Conservation (phyloP, 495 filamentous ascomycete species). For the Neurospora sp. region DNA sequence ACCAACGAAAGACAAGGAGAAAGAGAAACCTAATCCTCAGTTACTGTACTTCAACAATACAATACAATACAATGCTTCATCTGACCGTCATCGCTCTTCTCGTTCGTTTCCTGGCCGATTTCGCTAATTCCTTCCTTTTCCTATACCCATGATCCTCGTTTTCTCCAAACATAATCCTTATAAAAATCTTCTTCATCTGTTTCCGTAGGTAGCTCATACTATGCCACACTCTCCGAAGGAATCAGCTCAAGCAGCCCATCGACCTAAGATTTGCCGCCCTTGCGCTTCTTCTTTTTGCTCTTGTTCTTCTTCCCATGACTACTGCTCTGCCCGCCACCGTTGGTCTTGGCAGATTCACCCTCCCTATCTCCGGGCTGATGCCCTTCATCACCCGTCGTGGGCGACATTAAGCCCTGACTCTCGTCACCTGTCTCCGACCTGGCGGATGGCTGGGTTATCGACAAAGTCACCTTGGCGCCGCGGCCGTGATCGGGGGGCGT, state of each 20-base stretch:
- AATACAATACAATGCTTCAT: neutral
- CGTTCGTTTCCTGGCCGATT: neutral
- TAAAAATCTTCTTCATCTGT: neutral
- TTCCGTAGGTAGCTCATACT: neutral
- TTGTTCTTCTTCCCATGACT: conserved; percentile 22
- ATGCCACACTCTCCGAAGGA: neutral
- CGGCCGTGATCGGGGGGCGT: conserved; percentile 8
- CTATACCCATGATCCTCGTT: neutral
- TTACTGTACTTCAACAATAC: neutral
- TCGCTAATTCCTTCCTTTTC: neutral
- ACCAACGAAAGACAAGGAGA: neutral
- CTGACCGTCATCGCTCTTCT: neutral
- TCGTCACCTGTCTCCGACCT: conserved; percentile 3
- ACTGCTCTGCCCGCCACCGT: conserved; percentile 1
- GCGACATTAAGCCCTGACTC: conserved; percentile 6
- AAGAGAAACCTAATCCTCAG: neutral
- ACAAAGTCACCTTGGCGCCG: neutral
- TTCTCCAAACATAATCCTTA: neutral
- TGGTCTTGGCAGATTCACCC: conserved; percentile 1
- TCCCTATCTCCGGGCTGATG: conserved; percentile 7
- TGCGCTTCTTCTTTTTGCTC: conserved; percentile 33
- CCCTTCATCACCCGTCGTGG: conserved; percentile 5
- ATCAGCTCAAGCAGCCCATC: conserved; percentile 14
- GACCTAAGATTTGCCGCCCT: conserved; percentile 29
- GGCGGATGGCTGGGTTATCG: neutral